Evolutionary conservation across 2,329 filamentous ascomycete species (phyloP).

Genomic region (Hypoxylon sp.): DNA sequence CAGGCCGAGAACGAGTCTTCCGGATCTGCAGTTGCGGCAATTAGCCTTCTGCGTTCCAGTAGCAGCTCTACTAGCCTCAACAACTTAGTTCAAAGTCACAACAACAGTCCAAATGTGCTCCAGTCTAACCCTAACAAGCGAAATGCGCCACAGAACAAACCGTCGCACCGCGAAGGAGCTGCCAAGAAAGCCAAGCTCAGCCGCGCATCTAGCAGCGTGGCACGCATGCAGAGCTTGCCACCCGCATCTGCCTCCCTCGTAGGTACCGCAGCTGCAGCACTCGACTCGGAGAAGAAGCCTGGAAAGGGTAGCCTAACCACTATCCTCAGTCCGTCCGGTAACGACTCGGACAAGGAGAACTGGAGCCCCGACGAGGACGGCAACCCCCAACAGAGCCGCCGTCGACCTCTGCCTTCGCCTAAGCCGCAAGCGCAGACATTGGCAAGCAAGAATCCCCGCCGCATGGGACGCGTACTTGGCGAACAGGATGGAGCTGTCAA

Average conservation of each 20-base stretch:
- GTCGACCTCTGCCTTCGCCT: slow-evolving; percentile 55
- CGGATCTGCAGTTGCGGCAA: slow-evolving; percentile 84
- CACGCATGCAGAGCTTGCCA: slow-evolving; percentile 66
- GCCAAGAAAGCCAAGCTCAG: slow-evolving; percentile 74
- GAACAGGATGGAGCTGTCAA: slow-evolving; percentile 55
- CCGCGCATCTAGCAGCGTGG: slow-evolving; percentile 72
- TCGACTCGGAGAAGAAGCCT: slow-evolving; percentile 49
- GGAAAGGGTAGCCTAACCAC: slow-evolving; percentile 59
- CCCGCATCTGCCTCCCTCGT: slow-evolving; percentile 46
- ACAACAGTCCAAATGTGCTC: slow-evolving; percentile 52
- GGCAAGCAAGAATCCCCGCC: slow-evolving; percentile 54
- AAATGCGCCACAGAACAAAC: slow-evolving; percentile 63
- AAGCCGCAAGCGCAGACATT: slow-evolving; percentile 16
- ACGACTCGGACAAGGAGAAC: slow-evolving; percentile 95
- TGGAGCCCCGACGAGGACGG: slow-evolving; percentile 73
- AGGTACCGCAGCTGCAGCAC: slow-evolving; percentile 15
- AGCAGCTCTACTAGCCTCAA: slow-evolving; percentile 64
- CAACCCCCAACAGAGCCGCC: slow-evolving; percentile 50
- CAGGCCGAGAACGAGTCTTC: slow-evolving; percentile 84
- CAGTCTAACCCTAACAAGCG: slow-evolving; percentile 74
- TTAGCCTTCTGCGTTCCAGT: slow-evolving; percentile 82
- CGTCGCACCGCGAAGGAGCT: slow-evolving; percentile 46
- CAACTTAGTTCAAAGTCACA: slow-evolving; percentile 54
- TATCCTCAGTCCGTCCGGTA: slow-evolving; percentile 60
- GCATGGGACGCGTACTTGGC: slow-evolving; percentile 58